phyloP scores from a whole-genome alignment of 2,329 filamentous ascomycete species.

The Aspergillus costaricaensis region DNA sequence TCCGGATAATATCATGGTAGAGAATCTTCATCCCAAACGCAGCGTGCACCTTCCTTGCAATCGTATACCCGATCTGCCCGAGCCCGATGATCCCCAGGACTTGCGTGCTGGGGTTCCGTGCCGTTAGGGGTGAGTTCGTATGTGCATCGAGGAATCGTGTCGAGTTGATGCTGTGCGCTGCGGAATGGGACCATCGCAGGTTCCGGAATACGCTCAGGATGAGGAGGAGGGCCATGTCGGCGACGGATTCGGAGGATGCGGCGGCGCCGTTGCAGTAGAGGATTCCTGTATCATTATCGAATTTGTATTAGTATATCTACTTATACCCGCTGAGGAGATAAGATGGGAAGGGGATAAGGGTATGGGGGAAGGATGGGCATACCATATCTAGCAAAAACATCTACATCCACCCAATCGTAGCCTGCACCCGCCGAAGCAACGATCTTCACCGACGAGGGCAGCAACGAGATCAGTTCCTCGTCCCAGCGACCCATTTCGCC shows the following conservation, averaged over 20 bases:
- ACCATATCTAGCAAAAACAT: conserved; percentile 63
- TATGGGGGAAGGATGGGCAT: conserved; percentile 17
- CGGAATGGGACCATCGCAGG: conserved; percentile 64
- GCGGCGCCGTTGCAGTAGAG: conserved; percentile 71
- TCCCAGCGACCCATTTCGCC: conserved; percentile 68
- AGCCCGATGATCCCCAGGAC: conserved; percentile 69
- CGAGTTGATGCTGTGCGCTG: conserved; percentile 52
- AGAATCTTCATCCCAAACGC: conserved; percentile 68
- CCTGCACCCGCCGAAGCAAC: conserved; percentile 64
- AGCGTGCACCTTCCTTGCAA: conserved; percentile 60
- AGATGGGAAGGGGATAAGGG: no score
- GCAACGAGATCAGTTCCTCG: conserved; percentile 56
- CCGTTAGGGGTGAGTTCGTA: conserved; percentile 58
- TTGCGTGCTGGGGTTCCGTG: conserved; percentile 64
- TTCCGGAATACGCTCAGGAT: conserved; percentile 70
- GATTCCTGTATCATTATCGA: conserved; percentile 21
- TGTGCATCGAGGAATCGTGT: conserved; percentile 61
- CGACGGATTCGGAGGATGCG: conserved; percentile 69
- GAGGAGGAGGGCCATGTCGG: conserved; percentile 69
- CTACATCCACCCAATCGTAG: conserved; percentile 65
- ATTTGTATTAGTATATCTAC: background rate
- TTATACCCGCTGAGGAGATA: no score
- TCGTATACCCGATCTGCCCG: conserved; percentile 64
- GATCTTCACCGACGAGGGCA: conserved; percentile 57
- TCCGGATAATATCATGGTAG: conserved; percentile 54